Conservation (phyloP, 75 land plant species). For the Chamaecyparis obtusa region DNA sequence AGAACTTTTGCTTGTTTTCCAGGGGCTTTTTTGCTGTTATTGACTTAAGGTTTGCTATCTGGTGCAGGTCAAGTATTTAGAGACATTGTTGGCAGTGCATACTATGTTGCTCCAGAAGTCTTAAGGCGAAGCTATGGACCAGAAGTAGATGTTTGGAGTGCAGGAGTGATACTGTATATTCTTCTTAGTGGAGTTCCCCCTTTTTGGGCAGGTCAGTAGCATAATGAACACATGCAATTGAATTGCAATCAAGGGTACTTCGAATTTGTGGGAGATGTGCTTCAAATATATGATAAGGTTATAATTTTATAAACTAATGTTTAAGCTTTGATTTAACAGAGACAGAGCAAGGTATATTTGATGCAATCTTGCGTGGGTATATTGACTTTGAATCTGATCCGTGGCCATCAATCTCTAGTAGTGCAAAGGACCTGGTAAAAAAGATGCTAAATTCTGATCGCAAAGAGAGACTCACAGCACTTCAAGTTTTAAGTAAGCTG, state of each 20-base stretch:
- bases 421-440: constrained; percentile 77
- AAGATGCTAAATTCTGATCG: constrained; percentile 74
- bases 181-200: constrained; percentile 74
- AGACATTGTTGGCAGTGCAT: constrained; percentile 81
- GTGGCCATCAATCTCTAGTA: constrained; percentile 80
- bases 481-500: constrained; percentile 61
- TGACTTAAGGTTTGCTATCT: not conserved
- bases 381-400: constrained; percentile 82
- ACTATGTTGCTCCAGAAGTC: constrained; percentile 78
- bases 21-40: not conserved
- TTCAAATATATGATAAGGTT: not conserved
- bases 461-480: constrained; percentile 72
- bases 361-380: constrained; percentile 66
- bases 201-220: constrained; percentile 66
- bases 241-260: not conserved
- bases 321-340: constrained; percentile 31
- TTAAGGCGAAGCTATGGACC: constrained; percentile 68
- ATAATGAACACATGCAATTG: not conserved
- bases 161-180: constrained; percentile 71
- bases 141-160: constrained; percentile 80
- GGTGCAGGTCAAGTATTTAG: constrained; percentile 58
- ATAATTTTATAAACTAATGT: not conserved
- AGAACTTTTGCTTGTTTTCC: not conserved
- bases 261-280: not conserved
- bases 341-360: constrained; percentile 85